phyloP scores from a whole-genome alignment of 2,329 filamentous ascomycete genomes.

The Sordariomycetes sp. region DNA sequence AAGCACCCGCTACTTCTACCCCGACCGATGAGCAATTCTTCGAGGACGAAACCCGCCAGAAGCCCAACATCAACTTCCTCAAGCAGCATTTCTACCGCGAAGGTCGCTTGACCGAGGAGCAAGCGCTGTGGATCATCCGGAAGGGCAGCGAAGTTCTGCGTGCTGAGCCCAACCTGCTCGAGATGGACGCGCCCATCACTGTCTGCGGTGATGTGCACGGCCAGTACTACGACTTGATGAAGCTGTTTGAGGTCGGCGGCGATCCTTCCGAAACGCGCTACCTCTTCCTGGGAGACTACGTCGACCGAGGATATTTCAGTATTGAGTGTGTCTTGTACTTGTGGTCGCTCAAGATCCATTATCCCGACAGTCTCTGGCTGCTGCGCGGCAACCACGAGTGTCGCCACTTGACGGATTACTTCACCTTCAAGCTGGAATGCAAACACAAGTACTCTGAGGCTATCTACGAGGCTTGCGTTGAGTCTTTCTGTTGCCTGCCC shows the following conservation, averaged over 20 bases:
- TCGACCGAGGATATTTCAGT: slow-evolving; percentile 96
- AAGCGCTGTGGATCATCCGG: slow-evolving; percentile 90
- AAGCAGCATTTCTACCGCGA: slow-evolving; percentile 99
- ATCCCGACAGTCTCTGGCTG: slow-evolving; percentile 93
- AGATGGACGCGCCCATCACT: slow-evolving; percentile 99
- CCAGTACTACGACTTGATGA: slow-evolving; percentile 99
- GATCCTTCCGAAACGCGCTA: slow-evolving; percentile 95
- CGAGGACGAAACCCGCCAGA: slow-evolving; percentile 73
- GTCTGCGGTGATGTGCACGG: slow-evolving; percentile 98
- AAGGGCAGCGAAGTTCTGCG: slow-evolving; percentile 81
- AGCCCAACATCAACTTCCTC: slow-evolving; percentile 87
- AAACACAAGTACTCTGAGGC: slow-evolving; percentile 98
- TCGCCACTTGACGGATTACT: slow-evolving; percentile 97
- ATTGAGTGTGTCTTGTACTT: slow-evolving; percentile 98
- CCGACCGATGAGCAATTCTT: slow-evolving; percentile 94
- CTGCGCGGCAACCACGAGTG: slow-evolving; percentile 98
- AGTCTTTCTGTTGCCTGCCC: slow-evolving; percentile 90
- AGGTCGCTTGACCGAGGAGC: slow-evolving; percentile 91
- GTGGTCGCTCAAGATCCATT: slow-evolving; percentile 98
- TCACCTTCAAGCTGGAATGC: slow-evolving; percentile 99
- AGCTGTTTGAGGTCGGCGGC: slow-evolving; percentile 95
- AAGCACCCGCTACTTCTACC: slow-evolving; percentile 89
- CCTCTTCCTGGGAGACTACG: slow-evolving; percentile 95
- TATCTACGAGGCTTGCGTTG: slow-evolving; percentile 96
- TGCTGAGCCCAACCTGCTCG: slow-evolving; percentile 86